Evolutionary conservation across 805 yeast species (phyloP).

Genomic region (Zygotorulaspora sp.): DNA sequence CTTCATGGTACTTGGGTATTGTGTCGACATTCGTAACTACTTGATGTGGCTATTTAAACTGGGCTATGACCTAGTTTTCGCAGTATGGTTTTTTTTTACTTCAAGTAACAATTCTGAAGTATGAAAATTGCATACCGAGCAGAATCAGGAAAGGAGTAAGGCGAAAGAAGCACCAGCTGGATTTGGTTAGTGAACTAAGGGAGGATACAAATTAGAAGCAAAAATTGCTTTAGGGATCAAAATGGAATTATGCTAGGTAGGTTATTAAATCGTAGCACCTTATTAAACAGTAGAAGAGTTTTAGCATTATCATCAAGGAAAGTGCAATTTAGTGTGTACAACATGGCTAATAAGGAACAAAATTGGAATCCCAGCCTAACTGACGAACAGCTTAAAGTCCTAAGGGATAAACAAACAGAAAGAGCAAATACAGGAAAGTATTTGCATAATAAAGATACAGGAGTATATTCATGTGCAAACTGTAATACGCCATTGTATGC

Average conservation of each 20-base stretch:
- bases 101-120: no score
- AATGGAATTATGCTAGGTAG: not conserved
- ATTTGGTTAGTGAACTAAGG: no score
- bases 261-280: not conserved
- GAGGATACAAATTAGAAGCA: no score
- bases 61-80: no score
- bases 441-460: conserved; percentile 39
- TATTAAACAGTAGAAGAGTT: not conserved
- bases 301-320: not conserved
- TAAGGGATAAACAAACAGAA: conserved; percentile 58
- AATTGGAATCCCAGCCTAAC: conserved; percentile 71
- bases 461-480: conserved; percentile 80
- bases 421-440: conserved; percentile 41
- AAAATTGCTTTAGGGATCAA: not conserved
- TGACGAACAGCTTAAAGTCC: conserved; percentile 72
- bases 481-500: conserved; percentile 77
- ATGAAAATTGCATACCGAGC: no score
- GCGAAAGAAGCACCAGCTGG: no score
- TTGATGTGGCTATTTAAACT: no score
- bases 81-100: no score
- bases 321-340: not conserved
- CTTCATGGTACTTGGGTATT: conserved; percentile 49
- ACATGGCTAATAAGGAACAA: conserved; percentile 10
- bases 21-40: conserved; percentile 22
- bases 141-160: no score